Evolutionary conservation across 306 rosid genomes (phyloP), one percentile per base, ranked within the genome.

Genomic region (Prunus persica): DNA sequence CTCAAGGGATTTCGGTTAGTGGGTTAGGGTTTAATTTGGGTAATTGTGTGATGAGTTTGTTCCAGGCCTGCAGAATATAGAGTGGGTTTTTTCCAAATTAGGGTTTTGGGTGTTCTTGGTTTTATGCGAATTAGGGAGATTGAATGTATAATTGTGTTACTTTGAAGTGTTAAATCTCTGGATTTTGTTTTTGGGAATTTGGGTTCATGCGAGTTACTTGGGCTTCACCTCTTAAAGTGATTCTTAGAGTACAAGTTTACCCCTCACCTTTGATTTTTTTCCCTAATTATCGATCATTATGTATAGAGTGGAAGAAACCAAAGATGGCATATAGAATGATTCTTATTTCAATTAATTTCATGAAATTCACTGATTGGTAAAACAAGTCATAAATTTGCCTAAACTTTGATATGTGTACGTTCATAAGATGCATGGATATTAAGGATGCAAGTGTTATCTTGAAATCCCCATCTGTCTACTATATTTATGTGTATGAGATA

Each of bases 21-120:
- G 58, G 82, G 62, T 77, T 61, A 14, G 20, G 57, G 79, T 82
- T 72, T 73, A 58, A 58, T 82, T 73, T 79, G 27, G 64, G 14
- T 64, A 28, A 18, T 60, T 60, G 22, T 65, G 57, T 69, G 10
- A 69, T 64, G 46, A 16, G 55, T 20, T 47, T 34, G 11, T 30
- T 24, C 50, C 19, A 18, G 15, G 18, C 14, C 61, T 14, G 25
- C 41, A 51, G 28, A n/a, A 25, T 65, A 58, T 15, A 8, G 64
- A 57, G 74, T 5, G 62, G 71, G 14, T 60, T n/a, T 81, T 67
- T 63, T 18, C 67, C 45, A 20, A 67, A 67, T 67, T 77, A 73
- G 76, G 82, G 78, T 73, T 82, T 65, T 22, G 66, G 80, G 47
- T 34, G 30, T 61, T 30, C 2, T 11, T 18, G 71, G 54, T 71